phyloP scores from a whole-genome alignment of 2,329 filamentous ascomycete species.

The Colletotrichum sp. region DNA sequence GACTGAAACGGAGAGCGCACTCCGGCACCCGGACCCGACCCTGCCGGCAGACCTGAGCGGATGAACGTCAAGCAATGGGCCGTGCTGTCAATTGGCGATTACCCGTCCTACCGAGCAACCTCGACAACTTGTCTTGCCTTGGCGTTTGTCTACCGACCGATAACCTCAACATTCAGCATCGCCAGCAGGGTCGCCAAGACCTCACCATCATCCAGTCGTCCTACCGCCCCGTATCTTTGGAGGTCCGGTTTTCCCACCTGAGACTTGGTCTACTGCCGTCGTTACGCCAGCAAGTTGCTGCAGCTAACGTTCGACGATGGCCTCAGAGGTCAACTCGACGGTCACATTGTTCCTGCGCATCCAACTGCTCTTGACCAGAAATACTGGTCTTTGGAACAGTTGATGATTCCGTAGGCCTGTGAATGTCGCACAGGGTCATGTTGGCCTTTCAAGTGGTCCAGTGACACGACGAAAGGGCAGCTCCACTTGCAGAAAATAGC shows the following conservation, averaged over 20 bases:
- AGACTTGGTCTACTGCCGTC: not conserved
- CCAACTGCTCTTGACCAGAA: not conserved
- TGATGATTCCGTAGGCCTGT: not conserved
- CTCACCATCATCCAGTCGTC: not conserved
- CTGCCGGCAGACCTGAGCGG: not conserved
- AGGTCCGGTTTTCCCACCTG: not conserved
- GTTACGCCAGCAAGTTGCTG: not conserved
- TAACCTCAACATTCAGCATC: not conserved
- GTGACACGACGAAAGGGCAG: not conserved
- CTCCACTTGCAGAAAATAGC: constrained; percentile 1
- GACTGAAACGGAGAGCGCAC: not conserved
- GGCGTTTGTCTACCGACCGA: not conserved
- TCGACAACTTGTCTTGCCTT: not conserved
- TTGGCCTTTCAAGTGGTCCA: not conserved
- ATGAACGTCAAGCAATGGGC: constrained; percentile 8
- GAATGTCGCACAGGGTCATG: not conserved
- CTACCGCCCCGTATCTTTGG: not conserved
- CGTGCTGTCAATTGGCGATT: constrained; percentile 9
- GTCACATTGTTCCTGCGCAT: not conserved
- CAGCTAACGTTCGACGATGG: not conserved
- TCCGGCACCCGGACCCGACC: not conserved
- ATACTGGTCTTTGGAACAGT: not conserved
- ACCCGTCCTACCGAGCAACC: not conserved
- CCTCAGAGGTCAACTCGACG: not conserved
- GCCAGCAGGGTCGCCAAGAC: not conserved